Evolutionary conservation across 1,139 yeast species (phyloP), one percentile per base, ranked within the genome.

Genomic region (Yamadazyma siamensis): DNA sequence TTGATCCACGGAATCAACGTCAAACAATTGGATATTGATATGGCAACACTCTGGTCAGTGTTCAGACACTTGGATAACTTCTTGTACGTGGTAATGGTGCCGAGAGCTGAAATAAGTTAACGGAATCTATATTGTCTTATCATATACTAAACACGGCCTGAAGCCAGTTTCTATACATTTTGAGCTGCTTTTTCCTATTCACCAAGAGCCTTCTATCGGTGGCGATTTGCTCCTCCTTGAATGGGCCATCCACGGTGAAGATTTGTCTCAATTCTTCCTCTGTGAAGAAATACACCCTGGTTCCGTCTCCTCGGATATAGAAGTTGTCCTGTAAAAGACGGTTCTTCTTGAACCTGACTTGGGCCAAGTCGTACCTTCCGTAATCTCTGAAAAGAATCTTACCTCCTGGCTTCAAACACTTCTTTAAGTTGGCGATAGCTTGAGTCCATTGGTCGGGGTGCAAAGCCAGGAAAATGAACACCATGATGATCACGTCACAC

Each of bases 151-250:
- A 89, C 23, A 84, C 88, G 3, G 94, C 97, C 59, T 91, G 98
- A 37, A 91, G 64, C 99, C 99, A 91, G 40, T 88, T 87, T 48
- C 99, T 71, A 55, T 87, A 91, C 99, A 91, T 91, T 59, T 91
- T 91, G 45, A 91, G 62, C 53, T 82, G 84, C 50, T 91, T 81
- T 62, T 89, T 89, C 51, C 99, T 72, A 56, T 91, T 91, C 22
- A 94, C 97, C 47, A 91, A 66, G 43, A 91, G 67, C 46, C 98
- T 67, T 54, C 96, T 74, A 61, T 91, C 98, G 2, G 95, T 82
- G 1, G 88, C 96, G 26, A 91, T 82, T 55, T 76, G 84, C 21
- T 67, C 72, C 42, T 85, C 89, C 12, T 54, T 58, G 49, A 91
- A 87, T 10, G 69, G 70, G 0, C 71, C 72, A n/a, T 56, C 61